These are phyloP conservation scores for Monascus ruber DNA, from an alignment of 2,329 filamentous ascomycete species.

Conservation along the genomic window DNA sequence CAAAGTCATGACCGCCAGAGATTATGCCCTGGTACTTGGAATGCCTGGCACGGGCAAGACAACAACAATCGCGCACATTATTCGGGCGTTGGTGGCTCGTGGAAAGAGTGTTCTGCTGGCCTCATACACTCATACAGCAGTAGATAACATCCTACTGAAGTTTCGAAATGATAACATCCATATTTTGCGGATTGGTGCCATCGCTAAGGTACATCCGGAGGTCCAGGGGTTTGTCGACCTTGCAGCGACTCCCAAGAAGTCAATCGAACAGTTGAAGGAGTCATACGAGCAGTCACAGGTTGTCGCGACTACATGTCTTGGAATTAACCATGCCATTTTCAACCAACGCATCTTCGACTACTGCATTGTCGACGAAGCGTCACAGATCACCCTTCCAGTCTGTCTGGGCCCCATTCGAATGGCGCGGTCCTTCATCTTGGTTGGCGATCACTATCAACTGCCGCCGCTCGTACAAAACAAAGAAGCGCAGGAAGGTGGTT, in stretches of 20 bases:
- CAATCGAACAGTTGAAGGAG: constrained; percentile 70
- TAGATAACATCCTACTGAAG: constrained; percentile 95
- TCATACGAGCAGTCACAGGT: constrained; percentile 79
- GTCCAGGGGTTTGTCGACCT: constrained; percentile 77
- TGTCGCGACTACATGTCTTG: constrained; percentile 89
- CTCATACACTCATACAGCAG: constrained; percentile 93
- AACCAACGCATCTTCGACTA: constrained; percentile 87
- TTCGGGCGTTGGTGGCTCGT: constrained; percentile 74
- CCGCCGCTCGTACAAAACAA: constrained; percentile 91
- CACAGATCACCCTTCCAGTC: constrained; percentile 90
- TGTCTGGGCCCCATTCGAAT: constrained; percentile 89
- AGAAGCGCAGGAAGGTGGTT: constrained; percentile 68
- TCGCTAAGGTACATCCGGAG: constrained; percentile 76
- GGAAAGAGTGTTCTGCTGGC: constrained; percentile 88
- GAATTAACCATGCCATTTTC: constrained; percentile 82
- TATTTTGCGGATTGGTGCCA: constrained; percentile 73
- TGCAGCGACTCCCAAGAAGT: constrained; percentile 59
- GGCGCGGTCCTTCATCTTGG: constrained; percentile 84
- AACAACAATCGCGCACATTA: constrained; percentile 95
- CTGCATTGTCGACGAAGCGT: constrained; percentile 96
- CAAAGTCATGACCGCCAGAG: constrained; percentile 89
- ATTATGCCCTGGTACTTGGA: constrained; percentile 93
- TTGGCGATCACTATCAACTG: constrained; percentile 93
- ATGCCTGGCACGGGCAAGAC: constrained; percentile 99
- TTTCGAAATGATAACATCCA: constrained; percentile 66